phyloP scores from a whole-genome alignment of 164 flowering plant genomes.

The Dillenia suffruticosa region DNA sequence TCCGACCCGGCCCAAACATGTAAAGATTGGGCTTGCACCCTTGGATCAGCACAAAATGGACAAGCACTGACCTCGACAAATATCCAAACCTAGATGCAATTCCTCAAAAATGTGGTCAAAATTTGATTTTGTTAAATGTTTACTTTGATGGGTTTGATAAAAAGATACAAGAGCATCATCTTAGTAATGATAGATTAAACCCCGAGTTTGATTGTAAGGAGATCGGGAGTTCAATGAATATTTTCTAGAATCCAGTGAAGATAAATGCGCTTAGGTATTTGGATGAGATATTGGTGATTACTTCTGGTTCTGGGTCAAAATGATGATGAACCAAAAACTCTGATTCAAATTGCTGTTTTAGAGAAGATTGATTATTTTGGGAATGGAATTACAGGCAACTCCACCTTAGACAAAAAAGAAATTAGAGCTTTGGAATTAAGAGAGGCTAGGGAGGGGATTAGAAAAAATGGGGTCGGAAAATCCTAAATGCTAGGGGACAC shows the following conservation, averaged over 20 bases:
- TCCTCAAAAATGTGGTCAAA: no score
- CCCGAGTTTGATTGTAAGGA: slow-evolving; percentile 30
- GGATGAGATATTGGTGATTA: slow-evolving; percentile 76
- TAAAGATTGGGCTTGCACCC: no score
- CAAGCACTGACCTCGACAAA: no score
- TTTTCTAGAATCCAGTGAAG: slow-evolving; percentile 65
- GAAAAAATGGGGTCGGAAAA: slow-evolving; percentile 77
- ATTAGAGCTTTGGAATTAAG: slow-evolving; percentile 55
- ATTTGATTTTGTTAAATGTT: no score
- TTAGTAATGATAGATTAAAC: no score
- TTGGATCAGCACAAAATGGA: no score
- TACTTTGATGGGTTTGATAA: no score
- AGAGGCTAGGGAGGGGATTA: slow-evolving; percentile 70
- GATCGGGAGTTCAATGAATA: slow-evolving; percentile 19
- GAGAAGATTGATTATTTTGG: slow-evolving; percentile 77
- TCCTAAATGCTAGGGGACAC: slow-evolving; percentile 17
- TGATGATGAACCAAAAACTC: slow-evolving; percentile 54
- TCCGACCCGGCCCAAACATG: no score
- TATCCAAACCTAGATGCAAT: no score
- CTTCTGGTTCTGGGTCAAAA: slow-evolving; percentile 83
- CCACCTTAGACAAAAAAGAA: slow-evolving; percentile 59
- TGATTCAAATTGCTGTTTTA: slow-evolving; percentile 72
- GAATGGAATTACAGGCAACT: slow-evolving; percentile 90
- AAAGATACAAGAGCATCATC: no score
- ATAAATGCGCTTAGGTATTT: slow-evolving; percentile 77